phyloP scores from a whole-genome alignment of 1,139 yeast genomes.

The Debaryomyces psychrophilus region DNA sequence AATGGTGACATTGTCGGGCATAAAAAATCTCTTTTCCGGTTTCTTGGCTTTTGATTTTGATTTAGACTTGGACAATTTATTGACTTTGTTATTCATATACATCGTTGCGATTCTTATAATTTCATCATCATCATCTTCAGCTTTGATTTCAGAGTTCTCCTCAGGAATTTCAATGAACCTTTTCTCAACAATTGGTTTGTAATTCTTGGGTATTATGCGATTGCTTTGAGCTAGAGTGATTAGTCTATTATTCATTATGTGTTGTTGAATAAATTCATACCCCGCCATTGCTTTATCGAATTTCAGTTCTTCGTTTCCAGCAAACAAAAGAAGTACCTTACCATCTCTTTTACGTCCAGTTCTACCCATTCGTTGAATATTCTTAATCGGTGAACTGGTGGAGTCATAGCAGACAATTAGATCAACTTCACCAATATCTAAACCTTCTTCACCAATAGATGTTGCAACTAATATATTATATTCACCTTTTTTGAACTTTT shows the following conservation, averaged over 20 bases:
- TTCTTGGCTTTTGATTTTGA: constrained; percentile 19
- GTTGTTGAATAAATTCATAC: constrained; percentile 75
- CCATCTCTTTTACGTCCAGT: constrained; percentile 97
- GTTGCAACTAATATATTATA: constrained; percentile 90
- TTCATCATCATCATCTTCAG: constrained; percentile 64
- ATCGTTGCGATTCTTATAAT: constrained; percentile 65
- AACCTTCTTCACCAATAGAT: constrained; percentile 97
- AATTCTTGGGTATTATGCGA: constrained; percentile 64
- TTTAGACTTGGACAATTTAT: constrained; percentile 33
- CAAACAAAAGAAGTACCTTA: constrained; percentile 71
- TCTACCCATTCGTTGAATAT: constrained; percentile 95
- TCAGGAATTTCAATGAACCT: constrained; percentile 66
- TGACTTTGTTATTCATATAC: constrained; percentile 43
- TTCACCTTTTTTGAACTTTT: constrained; percentile 68
- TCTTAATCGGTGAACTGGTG: constrained; percentile 90
- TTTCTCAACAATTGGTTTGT: constrained; percentile 59
- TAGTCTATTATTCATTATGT: constrained; percentile 48
- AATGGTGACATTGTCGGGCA: constrained; percentile 78
- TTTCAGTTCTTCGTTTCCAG: constrained; percentile 77
- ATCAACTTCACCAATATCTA: constrained; percentile 98
- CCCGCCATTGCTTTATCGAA: constrained; percentile 86
- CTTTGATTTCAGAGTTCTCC: constrained; percentile 60
- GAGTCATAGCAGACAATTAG: constrained; percentile 90
- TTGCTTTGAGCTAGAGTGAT: constrained; percentile 52
- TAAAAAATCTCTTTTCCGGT: constrained; percentile 52